Conservation (phyloP, 441 rosid species). For the Gossypium gossypioides region DNA sequence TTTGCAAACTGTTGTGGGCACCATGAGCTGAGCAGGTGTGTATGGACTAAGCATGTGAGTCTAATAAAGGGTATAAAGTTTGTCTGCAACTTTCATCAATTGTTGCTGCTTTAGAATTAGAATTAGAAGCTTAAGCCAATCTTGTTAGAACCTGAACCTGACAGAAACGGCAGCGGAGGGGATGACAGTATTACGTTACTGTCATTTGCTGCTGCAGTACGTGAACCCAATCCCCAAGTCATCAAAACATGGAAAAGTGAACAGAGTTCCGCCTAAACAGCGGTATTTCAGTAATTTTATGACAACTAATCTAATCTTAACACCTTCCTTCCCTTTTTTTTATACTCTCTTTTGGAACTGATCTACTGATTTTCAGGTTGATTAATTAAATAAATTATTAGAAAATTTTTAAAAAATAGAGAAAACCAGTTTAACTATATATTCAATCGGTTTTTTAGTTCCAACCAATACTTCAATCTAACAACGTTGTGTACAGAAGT, state of each 20-base stretch:
- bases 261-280: not conserved
- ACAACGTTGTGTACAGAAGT: not conserved
- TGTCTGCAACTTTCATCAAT: not conserved
- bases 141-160: not conserved
- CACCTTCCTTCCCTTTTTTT: not conserved
- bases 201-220: not conserved
- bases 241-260: not conserved
- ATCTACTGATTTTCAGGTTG: not conserved
- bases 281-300: not conserved
- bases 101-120: not conserved
- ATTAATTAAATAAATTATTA: no score
- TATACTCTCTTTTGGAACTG: not conserved
- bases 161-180: not conserved
- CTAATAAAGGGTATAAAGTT: not conserved
- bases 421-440: not conserved
- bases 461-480: not conserved
- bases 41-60: not conserved
- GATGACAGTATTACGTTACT: not conserved
- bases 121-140: not conserved
- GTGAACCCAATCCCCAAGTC: not conserved
- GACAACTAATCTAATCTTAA: not conserved
- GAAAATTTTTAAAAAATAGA: not conserved
- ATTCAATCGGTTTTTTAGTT: not conserved
- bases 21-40: not conserved
- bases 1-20: not conserved